Evolutionary conservation across 495 filamentous ascomycete species (phyloP).

Genomic region (Penicillium riverlandense): DNA sequence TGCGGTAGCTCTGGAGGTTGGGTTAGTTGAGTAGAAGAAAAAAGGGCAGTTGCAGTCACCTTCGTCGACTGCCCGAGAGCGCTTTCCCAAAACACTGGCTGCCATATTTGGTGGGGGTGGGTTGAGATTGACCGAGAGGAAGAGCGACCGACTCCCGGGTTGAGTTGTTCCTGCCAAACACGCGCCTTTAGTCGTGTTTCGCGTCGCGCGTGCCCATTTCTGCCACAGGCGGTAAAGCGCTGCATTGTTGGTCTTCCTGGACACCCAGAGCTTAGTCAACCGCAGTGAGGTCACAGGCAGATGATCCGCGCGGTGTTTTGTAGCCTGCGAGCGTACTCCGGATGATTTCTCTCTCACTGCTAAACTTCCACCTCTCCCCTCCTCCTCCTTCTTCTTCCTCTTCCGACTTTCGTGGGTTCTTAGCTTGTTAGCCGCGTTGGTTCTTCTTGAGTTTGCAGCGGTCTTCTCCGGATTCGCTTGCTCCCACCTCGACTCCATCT

Average conservation of each 20-base stretch:
- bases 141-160: not conserved
- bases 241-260: too few species aligned
- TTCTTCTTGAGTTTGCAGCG: conserved; percentile 22
- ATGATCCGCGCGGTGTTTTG: conserved; percentile 3
- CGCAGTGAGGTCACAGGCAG: not conserved
- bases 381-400: not conserved
- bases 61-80: conserved; percentile 48
- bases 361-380: conserved; percentile 1
- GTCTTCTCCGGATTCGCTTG: conserved; percentile 1
- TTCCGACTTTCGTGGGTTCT: not conserved
- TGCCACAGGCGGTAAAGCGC: conserved; percentile 9
- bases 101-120: conserved; percentile 41
- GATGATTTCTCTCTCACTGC: not conserved
- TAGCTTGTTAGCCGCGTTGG: conserved; percentile 2
- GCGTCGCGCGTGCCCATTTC: conserved; percentile 9
- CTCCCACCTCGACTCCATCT: conserved; percentile 9
- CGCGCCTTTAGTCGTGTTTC: not conserved
- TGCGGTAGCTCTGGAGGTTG: conserved; percentile 25
- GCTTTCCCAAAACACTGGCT: conserved; percentile 51
- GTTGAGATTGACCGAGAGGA: not conserved
- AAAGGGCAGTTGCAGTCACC: conserved; percentile 42
- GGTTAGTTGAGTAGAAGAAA: conserved; percentile 2
- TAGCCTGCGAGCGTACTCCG: not conserved
- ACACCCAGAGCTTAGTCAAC: conserved; percentile 4
- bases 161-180: not conserved